These are phyloP conservation scores for Solanum etuberosum DNA, from an alignment of 257 asterid genomes.

Conservation along the genomic window DNA sequence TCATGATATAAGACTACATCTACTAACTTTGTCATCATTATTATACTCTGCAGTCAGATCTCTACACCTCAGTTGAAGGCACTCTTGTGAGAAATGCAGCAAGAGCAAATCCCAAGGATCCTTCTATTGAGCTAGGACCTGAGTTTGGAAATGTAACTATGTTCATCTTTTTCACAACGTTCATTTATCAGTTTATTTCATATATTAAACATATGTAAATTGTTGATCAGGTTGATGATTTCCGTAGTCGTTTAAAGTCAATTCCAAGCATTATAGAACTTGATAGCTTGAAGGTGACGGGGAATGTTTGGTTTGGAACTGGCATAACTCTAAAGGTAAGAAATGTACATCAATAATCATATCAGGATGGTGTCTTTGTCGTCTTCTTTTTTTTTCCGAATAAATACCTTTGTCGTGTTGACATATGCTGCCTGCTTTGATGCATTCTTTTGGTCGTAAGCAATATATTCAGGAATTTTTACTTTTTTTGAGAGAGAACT, in stretches of 20 bases:
- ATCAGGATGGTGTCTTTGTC: background rate
- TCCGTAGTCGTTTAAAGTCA: constrained; percentile 61
- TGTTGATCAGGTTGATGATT: constrained; percentile 47
- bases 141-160: constrained; percentile 50
- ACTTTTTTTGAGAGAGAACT: background rate
- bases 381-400: background rate
- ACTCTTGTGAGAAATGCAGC: constrained; percentile 44
- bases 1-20: background rate
- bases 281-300: constrained; percentile 67
- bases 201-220: background rate
- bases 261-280: constrained; percentile 73
- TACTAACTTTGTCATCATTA: constrained; percentile 1
- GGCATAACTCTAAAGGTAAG: constrained; percentile 69
- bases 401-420: background rate
- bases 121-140: constrained; percentile 65
- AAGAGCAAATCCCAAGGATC: constrained; percentile 59
- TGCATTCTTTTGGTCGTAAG: background rate
- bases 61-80: constrained; percentile 58
- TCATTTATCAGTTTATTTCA: background rate
- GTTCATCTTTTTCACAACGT: background rate
- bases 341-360: background rate
- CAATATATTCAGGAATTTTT: background rate
- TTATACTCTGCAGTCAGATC: constrained; percentile 53
- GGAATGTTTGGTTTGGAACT: constrained; percentile 88
- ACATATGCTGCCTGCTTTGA: background rate